Percentiles rank a stretch among this genome's conserved stretches.
These are phyloP conservation scores for Candida labiduridarum DNA, from an alignment of 1,139 yeast species.

Conservation along the genomic window DNA sequence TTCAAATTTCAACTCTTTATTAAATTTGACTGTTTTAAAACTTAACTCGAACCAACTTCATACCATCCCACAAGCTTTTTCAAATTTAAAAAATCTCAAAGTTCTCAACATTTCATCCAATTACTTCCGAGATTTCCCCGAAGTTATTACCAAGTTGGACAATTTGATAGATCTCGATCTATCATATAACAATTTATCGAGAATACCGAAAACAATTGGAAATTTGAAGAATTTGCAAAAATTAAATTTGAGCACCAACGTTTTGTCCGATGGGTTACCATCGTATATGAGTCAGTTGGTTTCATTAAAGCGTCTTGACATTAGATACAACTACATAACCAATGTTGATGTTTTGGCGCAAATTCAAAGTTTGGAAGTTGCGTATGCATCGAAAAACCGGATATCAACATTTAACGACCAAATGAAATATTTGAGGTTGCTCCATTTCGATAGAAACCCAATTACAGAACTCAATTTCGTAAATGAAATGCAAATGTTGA, in stretches of 20 bases:
- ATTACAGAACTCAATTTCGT: conserved; percentile 73
- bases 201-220: conserved; percentile 64
- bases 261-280: conserved; percentile 60
- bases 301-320: conserved; percentile 72
- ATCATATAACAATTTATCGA: conserved; percentile 73
- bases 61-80: conserved; percentile 63
- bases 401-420: conserved; percentile 71
- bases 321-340: conserved; percentile 71
- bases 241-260: conserved; percentile 76
- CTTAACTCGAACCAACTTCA: conserved; percentile 75
- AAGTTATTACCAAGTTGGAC: conserved; percentile 61
- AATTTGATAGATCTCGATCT: conserved; percentile 71
- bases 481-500: conserved; percentile 57
- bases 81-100: conserved; percentile 56
- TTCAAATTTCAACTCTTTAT: conserved; percentile 52
- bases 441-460: conserved; percentile 67
- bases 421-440: conserved; percentile 56
- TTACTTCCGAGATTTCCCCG: conserved; percentile 69
- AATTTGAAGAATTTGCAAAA: conserved; percentile 62
- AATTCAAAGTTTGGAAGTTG: conserved; percentile 68
- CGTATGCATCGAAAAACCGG: conserved; percentile 76
- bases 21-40: conserved; percentile 56
- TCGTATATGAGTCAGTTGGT: conserved; percentile 51
- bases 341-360: conserved; percentile 65
- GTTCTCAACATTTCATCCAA: conserved; percentile 81